Evolutionary conservation across 1,139 yeast species (phyloP), one percentile per base, ranked within the genome.

Genomic region (Candida smagusa): DNA sequence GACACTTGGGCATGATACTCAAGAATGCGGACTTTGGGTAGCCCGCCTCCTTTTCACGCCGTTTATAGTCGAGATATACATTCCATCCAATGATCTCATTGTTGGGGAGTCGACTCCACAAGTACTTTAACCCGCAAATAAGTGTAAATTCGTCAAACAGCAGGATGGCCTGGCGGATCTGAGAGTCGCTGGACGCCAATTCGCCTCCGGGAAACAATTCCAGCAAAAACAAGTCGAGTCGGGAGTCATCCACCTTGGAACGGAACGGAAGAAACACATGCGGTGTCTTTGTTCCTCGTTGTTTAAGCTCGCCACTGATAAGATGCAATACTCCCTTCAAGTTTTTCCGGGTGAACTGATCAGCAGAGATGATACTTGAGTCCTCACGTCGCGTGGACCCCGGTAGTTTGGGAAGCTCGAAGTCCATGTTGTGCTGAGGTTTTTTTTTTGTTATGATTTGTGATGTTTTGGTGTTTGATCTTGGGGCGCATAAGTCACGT

Each of bases 1-100:
- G 66, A 58, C 95, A 85, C 44, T 80, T 80, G 5, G 96, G 96
- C 87, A 88, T 84, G 38, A 84, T 77, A 35, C 81, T 81, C 37
- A 86, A 63, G 54, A 88, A 88, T 0, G 95, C 86, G 51, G 76
- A 72, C 49, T 74, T 71, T n/a, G 92, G 87, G 52, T 72, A 77
- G 27, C 80, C 73, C 13, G 77, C 77, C 38, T 79, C 81, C 36
- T 71, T 72, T 56, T 88, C 96, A 41, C 77, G 66, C 24, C 75
- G 67, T 49, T 74, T 80, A 58, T 83, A 89, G 44, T 81, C 79
- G 26, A 79, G 67, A 56, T 89, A 89, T 1, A 87, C 80, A 42
- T 82, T 84, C 95, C 96, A 87, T 0, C 96, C 94, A 30, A 89
- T 80, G 24, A 88, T 73, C 47, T 90, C 90, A 43, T 79, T 78